These are phyloP conservation scores for Homolaphlyctis polyrhiza DNA, from an alignment of 371 early-diverging fungal genomes.

Conservation along the genomic window DNA sequence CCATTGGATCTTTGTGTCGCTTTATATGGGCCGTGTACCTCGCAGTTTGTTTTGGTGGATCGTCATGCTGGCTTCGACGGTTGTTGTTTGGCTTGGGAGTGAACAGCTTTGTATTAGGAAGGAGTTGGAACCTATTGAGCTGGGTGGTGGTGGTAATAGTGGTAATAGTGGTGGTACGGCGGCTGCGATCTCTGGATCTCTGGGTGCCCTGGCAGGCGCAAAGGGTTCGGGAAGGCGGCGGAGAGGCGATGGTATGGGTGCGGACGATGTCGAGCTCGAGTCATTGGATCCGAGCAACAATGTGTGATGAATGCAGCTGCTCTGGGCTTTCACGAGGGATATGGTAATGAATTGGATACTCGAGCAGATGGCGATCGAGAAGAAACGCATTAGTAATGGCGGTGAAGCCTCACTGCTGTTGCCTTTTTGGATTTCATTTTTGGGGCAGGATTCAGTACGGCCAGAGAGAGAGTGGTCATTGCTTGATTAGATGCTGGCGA, in stretches of 20 bases:
- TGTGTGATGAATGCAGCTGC: neutral
- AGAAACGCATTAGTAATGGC: too few relatives aligned
- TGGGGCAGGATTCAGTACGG: too few relatives aligned
- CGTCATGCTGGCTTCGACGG: conserved; percentile 43
- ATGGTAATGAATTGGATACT: too few relatives aligned
- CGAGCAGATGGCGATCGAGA: too few relatives aligned
- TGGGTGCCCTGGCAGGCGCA: neutral
- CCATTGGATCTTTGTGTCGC: conserved; percentile 58
- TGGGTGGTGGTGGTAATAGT: conserved; percentile 16
- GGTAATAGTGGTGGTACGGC: neutral
- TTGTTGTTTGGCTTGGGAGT: conserved; percentile 68
- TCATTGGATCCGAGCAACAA: neutral
- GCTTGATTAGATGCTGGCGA: conserved; percentile 21
- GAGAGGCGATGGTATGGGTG: neutral
- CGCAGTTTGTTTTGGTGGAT: conserved; percentile 67
- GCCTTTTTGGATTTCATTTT: too few relatives aligned
- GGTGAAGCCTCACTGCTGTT: too few relatives aligned
- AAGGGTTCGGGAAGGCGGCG: neutral
- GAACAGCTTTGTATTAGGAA: conserved; percentile 77
- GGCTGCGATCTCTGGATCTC: neutral
- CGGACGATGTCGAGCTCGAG: conserved; percentile 2
- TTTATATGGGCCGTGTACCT: conserved; percentile 59
- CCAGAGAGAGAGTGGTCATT: too few relatives aligned
- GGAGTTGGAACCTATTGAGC: conserved; percentile 77
- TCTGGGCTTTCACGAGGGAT: too few relatives aligned